Evolutionary conservation across 371 early-diverging fungal species (phyloP), one percentile per base, ranked within the genome.

Genomic region (Rhizomucor pusillus): DNA sequence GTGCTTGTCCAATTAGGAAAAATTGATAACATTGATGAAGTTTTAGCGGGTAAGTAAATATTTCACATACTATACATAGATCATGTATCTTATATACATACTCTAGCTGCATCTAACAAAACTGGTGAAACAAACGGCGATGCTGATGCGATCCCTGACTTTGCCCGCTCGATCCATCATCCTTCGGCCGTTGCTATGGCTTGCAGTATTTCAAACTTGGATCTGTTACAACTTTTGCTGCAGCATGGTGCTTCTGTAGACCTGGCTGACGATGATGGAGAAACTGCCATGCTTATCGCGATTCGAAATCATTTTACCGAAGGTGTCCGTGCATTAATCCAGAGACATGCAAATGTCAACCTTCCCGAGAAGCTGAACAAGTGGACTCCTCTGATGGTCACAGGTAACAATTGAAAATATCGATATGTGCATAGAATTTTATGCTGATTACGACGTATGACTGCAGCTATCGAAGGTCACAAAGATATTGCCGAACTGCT

Each of bases 321-420:
- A 20, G 84, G 86, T 37, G 77, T 82, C 18, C 61, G 64, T 22
- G 62, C 78, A 0, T 53, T 89, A 24, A 63, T 88, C 35, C 55
- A 57, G 5, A 71, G 70, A 3, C 62, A 63, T 54, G 75, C 68
- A 1, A 50, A 71, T 53, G 56, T 75, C 37, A 73, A 75, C 29
- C 59, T 67, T 45, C 41, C 75, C 1, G 79, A 75, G 18, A 69
- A 64, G 18, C 45, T 75, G 5, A 79, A 85, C 57, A 81, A 77
- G 9, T 85, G 82, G 84, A 86, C 89, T 2, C 85, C 89, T 5
- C 47, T 88, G 39, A 82, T 84, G 52, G 60, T 82, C 25, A 84
- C 87, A 29, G 79, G 82, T 80, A 66, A 53, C 56, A 19, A 16
- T 13, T 6, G 11, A 19, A 29, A 49, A 29, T 41, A 4, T 41